Evolutionary conservation across 192 early-diverging fungal species (phyloP).

Genomic region (Gonapodya prolifera): DNA sequence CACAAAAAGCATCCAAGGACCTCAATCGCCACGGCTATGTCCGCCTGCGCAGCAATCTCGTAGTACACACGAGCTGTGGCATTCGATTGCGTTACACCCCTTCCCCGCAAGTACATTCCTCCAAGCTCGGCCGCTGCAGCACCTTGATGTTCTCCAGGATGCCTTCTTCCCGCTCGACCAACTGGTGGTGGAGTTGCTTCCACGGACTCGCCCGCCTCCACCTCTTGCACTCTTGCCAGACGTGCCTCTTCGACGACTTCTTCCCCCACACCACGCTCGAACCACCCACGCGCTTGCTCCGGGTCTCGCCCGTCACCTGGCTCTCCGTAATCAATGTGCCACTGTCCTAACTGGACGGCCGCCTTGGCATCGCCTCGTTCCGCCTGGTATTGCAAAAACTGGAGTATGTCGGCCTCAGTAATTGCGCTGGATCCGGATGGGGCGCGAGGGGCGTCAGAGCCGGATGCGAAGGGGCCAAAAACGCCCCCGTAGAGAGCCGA

Average conservation of each 20-base stretch:
- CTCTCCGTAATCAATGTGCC: conserved; percentile 3
- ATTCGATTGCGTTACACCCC: conserved; percentile 53
- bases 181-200: conserved; percentile 7
- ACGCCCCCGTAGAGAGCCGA: conserved; percentile 68
- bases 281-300: not conserved
- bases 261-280: conserved; percentile 9
- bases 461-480: conserved; percentile 70
- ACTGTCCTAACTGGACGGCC: not conserved
- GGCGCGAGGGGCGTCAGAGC: conserved; percentile 13
- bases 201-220: conserved; percentile 9
- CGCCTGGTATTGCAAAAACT: conserved; percentile 59
- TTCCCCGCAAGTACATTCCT: conserved; percentile 82
- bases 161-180: conserved; percentile 7
- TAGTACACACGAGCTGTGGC: conserved; percentile 66
- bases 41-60: conserved; percentile 37
- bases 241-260: conserved; percentile 13
- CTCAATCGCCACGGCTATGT: conserved; percentile 23
- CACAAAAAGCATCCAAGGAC: conserved; percentile 73
- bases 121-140: conserved; percentile 70
- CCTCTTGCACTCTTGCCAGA: conserved; percentile 43
- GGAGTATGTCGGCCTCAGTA: conserved; percentile 54
- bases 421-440: conserved; percentile 11
- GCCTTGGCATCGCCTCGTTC: conserved; percentile 30
- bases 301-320: not conserved
- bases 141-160: conserved; percentile 11